Evolutionary conservation across 2,329 filamentous ascomycete genomes (phyloP).

Genomic region (Tolypocladium inflatum): DNA sequence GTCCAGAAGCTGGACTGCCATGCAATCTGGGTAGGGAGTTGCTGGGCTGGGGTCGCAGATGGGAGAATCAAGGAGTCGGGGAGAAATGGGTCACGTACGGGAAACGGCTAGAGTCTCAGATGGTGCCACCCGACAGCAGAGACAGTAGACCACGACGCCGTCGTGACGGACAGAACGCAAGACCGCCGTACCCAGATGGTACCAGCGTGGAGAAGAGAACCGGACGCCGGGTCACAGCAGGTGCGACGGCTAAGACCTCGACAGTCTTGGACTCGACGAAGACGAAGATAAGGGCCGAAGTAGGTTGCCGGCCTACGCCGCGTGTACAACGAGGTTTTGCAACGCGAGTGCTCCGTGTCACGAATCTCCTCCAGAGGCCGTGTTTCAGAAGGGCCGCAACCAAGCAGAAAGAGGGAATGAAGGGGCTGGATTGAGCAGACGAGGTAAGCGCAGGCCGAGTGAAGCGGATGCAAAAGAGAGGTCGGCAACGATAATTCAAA

Average conservation of each 20-base stretch:
- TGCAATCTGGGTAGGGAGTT: not conserved
- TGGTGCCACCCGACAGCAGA: not conserved
- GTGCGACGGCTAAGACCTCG: not conserved
- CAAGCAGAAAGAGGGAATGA: not conserved
- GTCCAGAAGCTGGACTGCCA: not conserved
- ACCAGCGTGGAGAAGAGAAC: not conserved
- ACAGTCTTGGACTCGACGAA: not conserved
- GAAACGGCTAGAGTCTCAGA: constrained; percentile 5
- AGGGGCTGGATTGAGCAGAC: constrained; percentile 8
- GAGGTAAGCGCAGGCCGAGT: constrained; percentile 6
- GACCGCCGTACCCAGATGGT: not conserved
- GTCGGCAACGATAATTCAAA: not conserved
- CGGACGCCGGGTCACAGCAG: not conserved
- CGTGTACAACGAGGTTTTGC: not conserved
- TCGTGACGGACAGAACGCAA: not conserved
- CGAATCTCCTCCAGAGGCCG: constrained; percentile 7
- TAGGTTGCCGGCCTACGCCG: not conserved
- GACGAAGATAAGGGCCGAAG: constrained; percentile 2
- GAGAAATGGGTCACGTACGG: constrained; percentile 1
- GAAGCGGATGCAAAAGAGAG: not conserved
- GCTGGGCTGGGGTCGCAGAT: constrained; percentile 5
- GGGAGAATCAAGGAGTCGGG: constrained; percentile 1
- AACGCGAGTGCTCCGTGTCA: not conserved
- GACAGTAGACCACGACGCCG: not conserved
- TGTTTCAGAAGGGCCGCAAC: constrained; percentile 17